phyloP scores from a whole-genome alignment of 805 yeast genomes.

The Saccharomycopsis fodiens region DNA sequence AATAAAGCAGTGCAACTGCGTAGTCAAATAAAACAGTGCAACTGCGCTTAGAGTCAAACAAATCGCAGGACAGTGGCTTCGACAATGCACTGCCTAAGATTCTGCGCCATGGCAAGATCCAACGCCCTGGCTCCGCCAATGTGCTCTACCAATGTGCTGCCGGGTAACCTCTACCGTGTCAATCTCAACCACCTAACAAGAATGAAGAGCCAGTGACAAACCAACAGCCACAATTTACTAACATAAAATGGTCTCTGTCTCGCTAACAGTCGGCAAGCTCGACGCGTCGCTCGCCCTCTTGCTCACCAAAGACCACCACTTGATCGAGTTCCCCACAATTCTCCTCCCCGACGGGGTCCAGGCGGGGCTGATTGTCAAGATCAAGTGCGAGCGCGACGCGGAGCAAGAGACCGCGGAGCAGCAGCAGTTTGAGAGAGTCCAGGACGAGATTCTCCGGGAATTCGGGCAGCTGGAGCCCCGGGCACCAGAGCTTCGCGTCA shows the following conservation, averaged over 20 bases:
- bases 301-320: constrained; percentile 84
- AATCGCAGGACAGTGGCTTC: no score
- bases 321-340: constrained; percentile 95
- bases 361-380: constrained; percentile 87
- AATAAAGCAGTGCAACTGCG: no score
- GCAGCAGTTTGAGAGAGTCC: constrained; percentile 52
- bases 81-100: no score
- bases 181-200: no score
- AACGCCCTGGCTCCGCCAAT: no score
- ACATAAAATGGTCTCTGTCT: constrained; percentile 69
- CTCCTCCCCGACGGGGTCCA: constrained; percentile 81
- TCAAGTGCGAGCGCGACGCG: constrained; percentile 72
- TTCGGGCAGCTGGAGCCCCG: constrained; percentile 72
- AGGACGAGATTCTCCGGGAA: constrained; percentile 60
- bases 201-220: no score
- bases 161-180: no score
- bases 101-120: no score
- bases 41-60: no score
- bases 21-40: no score
- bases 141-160: no score
- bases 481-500: constrained; percentile 57
- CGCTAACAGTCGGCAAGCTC: constrained; percentile 88
- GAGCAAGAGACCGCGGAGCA: constrained; percentile 57
- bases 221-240: no score
- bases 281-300: constrained; percentile 92